These are phyloP conservation scores for Sugiyamaella lignohabitans DNA, from an alignment of 805 yeast species.

Conservation along the genomic window DNA sequence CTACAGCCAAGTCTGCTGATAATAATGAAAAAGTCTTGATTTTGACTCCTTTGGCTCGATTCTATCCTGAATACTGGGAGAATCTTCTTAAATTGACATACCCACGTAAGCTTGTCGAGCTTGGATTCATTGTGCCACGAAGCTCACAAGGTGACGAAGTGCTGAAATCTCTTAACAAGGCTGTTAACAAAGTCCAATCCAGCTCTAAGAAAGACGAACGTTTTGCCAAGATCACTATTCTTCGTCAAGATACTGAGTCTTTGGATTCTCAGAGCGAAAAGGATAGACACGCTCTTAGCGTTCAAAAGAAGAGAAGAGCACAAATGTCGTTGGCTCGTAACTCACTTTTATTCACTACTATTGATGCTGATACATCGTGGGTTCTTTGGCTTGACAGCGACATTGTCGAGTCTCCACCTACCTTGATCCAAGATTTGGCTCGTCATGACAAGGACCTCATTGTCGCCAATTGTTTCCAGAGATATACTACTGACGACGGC, in stretches of 20 bases:
- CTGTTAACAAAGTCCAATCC: conserved; percentile 65
- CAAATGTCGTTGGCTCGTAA: conserved; percentile 94
- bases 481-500: conserved; percentile 58
- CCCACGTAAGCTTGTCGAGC: conserved; percentile 76
- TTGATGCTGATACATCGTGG: conserved; percentile 91
- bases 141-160: conserved; percentile 76
- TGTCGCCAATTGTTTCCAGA: conserved; percentile 90
- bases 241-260: conserved; percentile 81
- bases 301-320: conserved; percentile 82
- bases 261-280: conserved; percentile 70
- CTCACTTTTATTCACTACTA: conserved; percentile 79
- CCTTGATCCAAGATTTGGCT: conserved; percentile 81
- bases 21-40: conserved; percentile 80
- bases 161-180: conserved; percentile 61
- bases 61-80: conserved; percentile 82
- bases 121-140: conserved; percentile 90
- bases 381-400: conserved; percentile 95
- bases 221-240: conserved; percentile 76
- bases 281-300: conserved; percentile 81
- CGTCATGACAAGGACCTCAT: conserved; percentile 79
- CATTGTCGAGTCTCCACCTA: conserved; percentile 78
- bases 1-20: conserved; percentile 63
- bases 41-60: conserved; percentile 84
- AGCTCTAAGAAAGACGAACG: conserved; percentile 50
- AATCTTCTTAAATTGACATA: conserved; percentile 69